phyloP scores from a whole-genome alignment of 306 rosid species.

The Malus asiatica region DNA sequence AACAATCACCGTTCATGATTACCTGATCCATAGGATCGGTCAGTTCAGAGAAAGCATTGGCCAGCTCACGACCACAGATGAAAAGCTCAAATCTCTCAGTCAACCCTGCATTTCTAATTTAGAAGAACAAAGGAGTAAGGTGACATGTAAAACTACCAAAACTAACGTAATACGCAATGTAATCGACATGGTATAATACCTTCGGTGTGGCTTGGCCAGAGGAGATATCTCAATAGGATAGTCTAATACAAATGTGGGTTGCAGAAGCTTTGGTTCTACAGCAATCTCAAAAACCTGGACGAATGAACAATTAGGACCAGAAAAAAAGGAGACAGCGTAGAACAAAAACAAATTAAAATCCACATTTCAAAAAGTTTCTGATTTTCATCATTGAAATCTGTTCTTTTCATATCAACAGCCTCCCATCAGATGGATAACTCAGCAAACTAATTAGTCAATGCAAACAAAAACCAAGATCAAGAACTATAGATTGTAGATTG shows the following conservation, averaged over 20 bases:
- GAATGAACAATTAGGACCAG: conserved; percentile 16
- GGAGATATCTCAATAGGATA: conserved; percentile 97
- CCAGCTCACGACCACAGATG: conserved; percentile 95
- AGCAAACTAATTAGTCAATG: not conserved
- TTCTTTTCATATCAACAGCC: not conserved
- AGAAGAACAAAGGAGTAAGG: conserved; percentile 22
- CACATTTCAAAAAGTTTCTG: not conserved
- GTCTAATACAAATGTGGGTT: conserved; percentile 96
- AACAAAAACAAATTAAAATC: conserved; percentile 3
- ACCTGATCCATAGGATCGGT: conserved; percentile 99
- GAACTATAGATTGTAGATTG: conserved; percentile 11
- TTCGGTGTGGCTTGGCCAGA: conserved; percentile 90
- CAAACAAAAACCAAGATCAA: not conserved
- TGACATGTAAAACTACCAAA: not conserved
- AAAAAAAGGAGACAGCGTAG: conserved; percentile 9
- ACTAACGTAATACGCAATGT: not conserved
- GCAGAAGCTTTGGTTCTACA: conserved; percentile 89
- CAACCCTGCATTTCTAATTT: conserved; percentile 61
- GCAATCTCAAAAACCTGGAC: conserved; percentile 75
- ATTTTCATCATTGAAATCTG: not conserved
- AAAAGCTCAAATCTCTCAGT: conserved; percentile 95
- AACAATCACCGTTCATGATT: conserved; percentile 12
- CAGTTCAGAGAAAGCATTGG: conserved; percentile 93
- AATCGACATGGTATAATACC: conserved; percentile 34
- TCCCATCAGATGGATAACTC: not conserved